These are phyloP conservation scores for Kwoniella dendrophila DNA, from an alignment of 768 basidiomycete genomes.

Conservation along the genomic window DNA sequence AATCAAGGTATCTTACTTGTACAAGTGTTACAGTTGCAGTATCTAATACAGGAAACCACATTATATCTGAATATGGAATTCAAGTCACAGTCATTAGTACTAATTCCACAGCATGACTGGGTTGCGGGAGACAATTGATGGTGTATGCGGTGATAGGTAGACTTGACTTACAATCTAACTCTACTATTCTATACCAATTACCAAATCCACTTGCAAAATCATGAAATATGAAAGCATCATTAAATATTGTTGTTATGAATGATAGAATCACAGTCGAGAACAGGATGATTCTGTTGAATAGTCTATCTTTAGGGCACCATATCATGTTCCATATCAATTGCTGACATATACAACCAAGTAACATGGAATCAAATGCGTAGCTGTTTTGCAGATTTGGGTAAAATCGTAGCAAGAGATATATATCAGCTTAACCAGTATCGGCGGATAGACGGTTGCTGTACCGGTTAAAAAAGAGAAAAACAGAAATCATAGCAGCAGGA, in stretches of 20 bases:
- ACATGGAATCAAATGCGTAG: conserved; percentile 15
- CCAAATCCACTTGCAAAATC: conserved; percentile 19
- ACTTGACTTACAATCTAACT: conserved; percentile 14
- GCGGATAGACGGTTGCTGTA: too few species aligned
- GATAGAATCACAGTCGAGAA: conserved; percentile 1
- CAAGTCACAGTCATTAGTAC: too few species aligned
- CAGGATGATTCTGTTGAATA: conserved; percentile 16
- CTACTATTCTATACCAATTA: conserved; percentile 16
- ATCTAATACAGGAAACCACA: conserved; percentile 17
- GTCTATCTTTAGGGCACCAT: conserved; percentile 9
- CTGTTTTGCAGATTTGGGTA: too few species aligned
- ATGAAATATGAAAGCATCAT: conserved; percentile 11
- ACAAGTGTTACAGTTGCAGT: conserved; percentile 8
- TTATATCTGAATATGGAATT: not conserved
- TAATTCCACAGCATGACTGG: too few species aligned
- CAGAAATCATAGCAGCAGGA: not conserved
- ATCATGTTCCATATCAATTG: conserved; percentile 11
- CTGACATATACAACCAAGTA: conserved; percentile 12
- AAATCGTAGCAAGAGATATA: not conserved
- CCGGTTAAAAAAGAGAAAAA: too few species aligned
- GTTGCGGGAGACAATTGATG: too few species aligned
- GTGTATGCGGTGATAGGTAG: not conserved
- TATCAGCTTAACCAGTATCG: not conserved
- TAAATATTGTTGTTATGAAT: conserved; percentile 7
- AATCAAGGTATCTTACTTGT: conserved; percentile 3